phyloP scores from a whole-genome alignment of 2,329 filamentous ascomycete species.

The Achaetomium macrosporum region DNA sequence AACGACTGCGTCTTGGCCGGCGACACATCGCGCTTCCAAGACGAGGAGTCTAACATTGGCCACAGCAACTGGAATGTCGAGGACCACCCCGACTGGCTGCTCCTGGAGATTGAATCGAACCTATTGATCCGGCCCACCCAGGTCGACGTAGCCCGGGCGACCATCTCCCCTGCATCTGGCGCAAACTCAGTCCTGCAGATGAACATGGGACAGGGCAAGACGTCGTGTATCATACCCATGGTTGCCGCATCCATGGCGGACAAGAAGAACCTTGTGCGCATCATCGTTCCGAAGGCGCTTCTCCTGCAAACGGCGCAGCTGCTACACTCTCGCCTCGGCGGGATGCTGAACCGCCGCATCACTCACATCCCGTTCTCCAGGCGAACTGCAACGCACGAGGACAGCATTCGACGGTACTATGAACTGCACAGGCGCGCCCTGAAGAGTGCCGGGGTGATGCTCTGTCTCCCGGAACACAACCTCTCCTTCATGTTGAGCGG shows the following conservation, averaged over 20 bases:
- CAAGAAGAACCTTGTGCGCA: conserved; percentile 40
- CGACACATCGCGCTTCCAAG: conserved; percentile 28
- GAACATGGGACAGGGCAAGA: conserved; percentile 63
- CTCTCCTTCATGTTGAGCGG: conserved; percentile 61
- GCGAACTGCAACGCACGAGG: conserved; percentile 35
- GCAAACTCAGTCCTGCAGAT: conserved; percentile 58
- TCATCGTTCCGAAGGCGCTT: conserved; percentile 52
- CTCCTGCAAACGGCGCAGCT: conserved; percentile 53
- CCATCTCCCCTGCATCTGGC: conserved; percentile 46
- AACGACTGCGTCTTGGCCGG: conserved; percentile 26
- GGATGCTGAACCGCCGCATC: conserved; percentile 47
- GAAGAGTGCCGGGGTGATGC: conserved; percentile 44
- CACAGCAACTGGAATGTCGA: conserved; percentile 54
- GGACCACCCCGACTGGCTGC: conserved; percentile 54
- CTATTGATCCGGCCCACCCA: conserved; percentile 58
- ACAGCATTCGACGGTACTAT: conserved; percentile 35
- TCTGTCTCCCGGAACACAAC: conserved; percentile 57
- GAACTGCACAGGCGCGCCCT: conserved; percentile 38
- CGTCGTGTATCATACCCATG: conserved; percentile 52
- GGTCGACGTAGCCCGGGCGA: conserved; percentile 55
- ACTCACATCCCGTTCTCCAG: conserved; percentile 55
- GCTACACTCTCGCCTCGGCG: conserved; percentile 49
- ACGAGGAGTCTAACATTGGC: conserved; percentile 43
- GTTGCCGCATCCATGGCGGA: conserved; percentile 42
- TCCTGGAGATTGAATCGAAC: conserved; percentile 61